These are phyloP conservation scores for Strobilomyces dryophilus DNA, from an alignment of 768 basidiomycete genomes.

Conservation along the genomic window DNA sequence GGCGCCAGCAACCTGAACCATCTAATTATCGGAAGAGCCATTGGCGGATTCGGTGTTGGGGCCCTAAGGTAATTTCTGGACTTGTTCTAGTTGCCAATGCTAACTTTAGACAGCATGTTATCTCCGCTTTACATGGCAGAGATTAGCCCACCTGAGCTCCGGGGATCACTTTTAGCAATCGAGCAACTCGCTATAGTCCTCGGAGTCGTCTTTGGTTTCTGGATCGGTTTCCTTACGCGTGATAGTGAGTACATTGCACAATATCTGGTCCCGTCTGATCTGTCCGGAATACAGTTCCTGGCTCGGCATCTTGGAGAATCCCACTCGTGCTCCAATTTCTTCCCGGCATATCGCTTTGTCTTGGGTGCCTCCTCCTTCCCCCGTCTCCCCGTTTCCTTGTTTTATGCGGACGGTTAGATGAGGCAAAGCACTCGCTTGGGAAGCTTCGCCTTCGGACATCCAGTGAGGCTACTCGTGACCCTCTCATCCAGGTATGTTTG, in stretches of 20 bases:
- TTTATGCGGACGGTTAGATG: slow-evolving; percentile 47
- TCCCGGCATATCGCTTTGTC: slow-evolving; percentile 61
- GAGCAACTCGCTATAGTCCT: slow-evolving; percentile 80
- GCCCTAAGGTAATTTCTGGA: slow-evolving; percentile 49
- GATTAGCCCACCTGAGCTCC: slow-evolving; percentile 75
- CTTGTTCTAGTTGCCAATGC: slow-evolving; percentile 1
- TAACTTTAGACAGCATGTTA: slow-evolving; percentile 52
- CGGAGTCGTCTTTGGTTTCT: slow-evolving; percentile 80
- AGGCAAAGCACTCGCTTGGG: slow-evolving; percentile 56
- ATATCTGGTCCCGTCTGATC: background rate
- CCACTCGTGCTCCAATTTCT: slow-evolving; percentile 69
- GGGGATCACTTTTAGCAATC: slow-evolving; percentile 74
- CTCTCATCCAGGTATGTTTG: slow-evolving; percentile 42
- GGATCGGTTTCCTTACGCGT: slow-evolving; percentile 75
- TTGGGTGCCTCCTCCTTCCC: slow-evolving; percentile 52
- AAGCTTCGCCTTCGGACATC: slow-evolving; percentile 43
- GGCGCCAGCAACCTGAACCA: slow-evolving; percentile 52
- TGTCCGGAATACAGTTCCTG: slow-evolving; percentile 38
- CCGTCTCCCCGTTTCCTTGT: slow-evolving; percentile 47
- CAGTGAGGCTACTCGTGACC: slow-evolving; percentile 47
- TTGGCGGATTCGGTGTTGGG: slow-evolving; percentile 82
- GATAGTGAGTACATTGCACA: slow-evolving; percentile 38
- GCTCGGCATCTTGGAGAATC: slow-evolving; percentile 71
- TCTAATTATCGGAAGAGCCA: slow-evolving; percentile 63
- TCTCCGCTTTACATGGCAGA: slow-evolving; percentile 81